Evolutionary conservation across 2,329 filamentous ascomycete genomes (phyloP).

Genomic region (Claviceps cyperi): DNA sequence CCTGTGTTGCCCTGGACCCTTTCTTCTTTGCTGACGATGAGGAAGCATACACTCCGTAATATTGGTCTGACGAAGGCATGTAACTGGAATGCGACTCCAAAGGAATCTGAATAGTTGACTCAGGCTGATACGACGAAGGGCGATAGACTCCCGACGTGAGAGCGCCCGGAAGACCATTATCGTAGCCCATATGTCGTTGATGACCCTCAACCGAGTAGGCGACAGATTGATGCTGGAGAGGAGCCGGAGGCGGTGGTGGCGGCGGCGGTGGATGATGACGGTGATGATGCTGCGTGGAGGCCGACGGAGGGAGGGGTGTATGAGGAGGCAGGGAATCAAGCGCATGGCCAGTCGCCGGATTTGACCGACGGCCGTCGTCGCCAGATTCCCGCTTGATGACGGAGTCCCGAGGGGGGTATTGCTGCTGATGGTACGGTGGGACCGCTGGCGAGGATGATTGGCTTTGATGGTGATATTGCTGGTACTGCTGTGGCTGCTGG

Average conservation of each 20-base stretch:
- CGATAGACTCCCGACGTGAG: conserved; percentile 30
- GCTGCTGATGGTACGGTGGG: conserved; percentile 25
- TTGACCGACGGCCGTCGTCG: conserved; percentile 38
- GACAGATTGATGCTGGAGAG: conserved; percentile 16
- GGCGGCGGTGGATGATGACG: not conserved
- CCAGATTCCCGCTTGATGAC: conserved; percentile 41
- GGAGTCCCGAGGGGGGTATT: conserved; percentile 34
- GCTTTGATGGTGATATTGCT: conserved; percentile 9
- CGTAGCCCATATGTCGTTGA: conserved; percentile 39
- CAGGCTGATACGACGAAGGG: conserved; percentile 25
- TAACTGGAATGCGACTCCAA: conserved; percentile 23
- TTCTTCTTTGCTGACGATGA: conserved; percentile 38
- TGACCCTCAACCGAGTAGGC: conserved; percentile 29
- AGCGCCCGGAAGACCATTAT: conserved; percentile 30
- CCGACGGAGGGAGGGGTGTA: conserved; percentile 17
- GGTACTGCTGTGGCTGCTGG: conserved; percentile 8
- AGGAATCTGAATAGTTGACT: conserved; percentile 23
- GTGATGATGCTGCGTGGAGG: conserved; percentile 11
- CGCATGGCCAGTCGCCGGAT: conserved; percentile 32
- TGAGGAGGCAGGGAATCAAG: conserved; percentile 20
- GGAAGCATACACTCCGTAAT: conserved; percentile 28
- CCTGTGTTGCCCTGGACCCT: conserved; percentile 51
- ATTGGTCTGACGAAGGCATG: conserved; percentile 19
- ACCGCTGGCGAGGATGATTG: conserved; percentile 30
- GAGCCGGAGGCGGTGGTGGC: not conserved